phyloP scores from a whole-genome alignment of 352 stramenopile genomes.

The Phytopythium montanum region DNA sequence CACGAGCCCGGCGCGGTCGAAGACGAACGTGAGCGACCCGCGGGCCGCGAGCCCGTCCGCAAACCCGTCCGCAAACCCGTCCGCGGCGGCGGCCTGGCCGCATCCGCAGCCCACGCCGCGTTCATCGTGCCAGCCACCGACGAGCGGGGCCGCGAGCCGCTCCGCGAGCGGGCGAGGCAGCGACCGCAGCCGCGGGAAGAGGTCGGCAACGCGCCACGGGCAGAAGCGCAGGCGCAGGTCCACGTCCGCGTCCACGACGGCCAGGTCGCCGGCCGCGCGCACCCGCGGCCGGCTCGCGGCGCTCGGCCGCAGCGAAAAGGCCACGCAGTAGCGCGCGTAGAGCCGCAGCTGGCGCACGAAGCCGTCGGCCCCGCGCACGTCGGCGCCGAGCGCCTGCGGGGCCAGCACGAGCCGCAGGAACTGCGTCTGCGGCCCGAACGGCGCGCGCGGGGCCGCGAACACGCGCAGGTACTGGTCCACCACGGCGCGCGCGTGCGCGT shows the following conservation, averaged over 20 bases:
- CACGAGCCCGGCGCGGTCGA: conserved; percentile 22
- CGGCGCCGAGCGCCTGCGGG: conserved; percentile 18
- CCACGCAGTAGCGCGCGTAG: conserved; percentile 18
- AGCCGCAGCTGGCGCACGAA: conserved; percentile 32
- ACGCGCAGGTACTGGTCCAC: conserved; percentile 26
- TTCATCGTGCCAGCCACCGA: too few relatives aligned
- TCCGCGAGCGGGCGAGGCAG: conserved; percentile 9
- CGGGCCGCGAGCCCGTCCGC: conserved; percentile 13
- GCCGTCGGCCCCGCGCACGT: conserved; percentile 11
- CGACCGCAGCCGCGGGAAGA: conserved; percentile 23
- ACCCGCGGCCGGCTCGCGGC: conserved; percentile 4
- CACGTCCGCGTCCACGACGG: conserved; percentile 24
- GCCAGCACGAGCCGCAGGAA: conserved; percentile 27
- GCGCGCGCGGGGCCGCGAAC: conserved; percentile 13
- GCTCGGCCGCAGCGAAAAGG: conserved; percentile 17
- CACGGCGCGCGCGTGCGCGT: conserved; percentile 15
- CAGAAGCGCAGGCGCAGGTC: conserved; percentile 30
- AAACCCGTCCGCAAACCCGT: too few relatives aligned
- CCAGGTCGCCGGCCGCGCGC: conserved; percentile 13
- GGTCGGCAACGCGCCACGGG: conserved; percentile 14
- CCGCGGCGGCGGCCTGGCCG: too few relatives aligned
- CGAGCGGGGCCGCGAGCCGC: background rate
- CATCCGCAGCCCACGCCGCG: too few relatives aligned
- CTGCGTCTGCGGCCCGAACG: conserved; percentile 12
- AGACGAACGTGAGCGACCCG: conserved; percentile 23